Evolutionary conservation across 371 early-diverging fungal species (phyloP).

Genomic region (Parasitella parasitica): DNA sequence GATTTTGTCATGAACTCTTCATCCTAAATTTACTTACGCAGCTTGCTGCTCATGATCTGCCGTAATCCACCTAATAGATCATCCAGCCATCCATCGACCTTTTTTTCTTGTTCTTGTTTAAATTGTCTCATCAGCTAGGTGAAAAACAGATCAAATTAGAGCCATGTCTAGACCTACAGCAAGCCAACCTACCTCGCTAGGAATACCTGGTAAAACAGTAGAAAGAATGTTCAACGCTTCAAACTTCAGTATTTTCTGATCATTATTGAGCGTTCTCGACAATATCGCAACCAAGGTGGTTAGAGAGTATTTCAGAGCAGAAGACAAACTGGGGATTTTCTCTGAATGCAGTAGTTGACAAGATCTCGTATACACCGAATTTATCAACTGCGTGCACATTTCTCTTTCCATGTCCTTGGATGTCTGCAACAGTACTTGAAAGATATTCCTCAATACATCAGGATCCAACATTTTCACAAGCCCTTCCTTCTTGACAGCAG

Average conservation of each 20-base stretch:
- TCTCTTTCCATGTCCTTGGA: slow-evolving; percentile 17
- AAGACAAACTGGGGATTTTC: slow-evolving; percentile 29
- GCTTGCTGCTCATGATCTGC: slow-evolving; percentile 38
- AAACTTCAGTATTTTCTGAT: slow-evolving; percentile 39
- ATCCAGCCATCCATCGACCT: slow-evolving; percentile 17
- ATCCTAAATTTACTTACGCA: slow-evolving; percentile 18
- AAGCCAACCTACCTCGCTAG: slow-evolving; percentile 20
- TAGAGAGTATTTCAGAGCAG: slow-evolving; percentile 36
- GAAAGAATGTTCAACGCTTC: slow-evolving; percentile 30
- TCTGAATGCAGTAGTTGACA: slow-evolving; percentile 24
- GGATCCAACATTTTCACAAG: slow-evolving; percentile 43
- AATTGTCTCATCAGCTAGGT: slow-evolving; percentile 30
- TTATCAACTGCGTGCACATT: slow-evolving; percentile 23
- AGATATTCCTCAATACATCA: slow-evolving; percentile 37
- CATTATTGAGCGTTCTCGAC: slow-evolving; percentile 21
- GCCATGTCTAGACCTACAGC: too few relatives aligned
- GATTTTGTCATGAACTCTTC: too few relatives aligned
- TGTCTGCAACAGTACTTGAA: slow-evolving; percentile 21
- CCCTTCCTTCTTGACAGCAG: slow-evolving; percentile 37
- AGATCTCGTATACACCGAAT: slow-evolving; percentile 21
- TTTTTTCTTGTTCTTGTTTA: slow-evolving; percentile 22
- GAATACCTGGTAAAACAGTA: slow-evolving; percentile 26
- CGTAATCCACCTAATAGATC: slow-evolving; percentile 26
- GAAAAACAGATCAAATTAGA: neutral
- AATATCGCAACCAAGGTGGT: slow-evolving; percentile 28